phyloP scores from a whole-genome alignment of 208 protist species.

The Trypanosoma mega region DNA sequence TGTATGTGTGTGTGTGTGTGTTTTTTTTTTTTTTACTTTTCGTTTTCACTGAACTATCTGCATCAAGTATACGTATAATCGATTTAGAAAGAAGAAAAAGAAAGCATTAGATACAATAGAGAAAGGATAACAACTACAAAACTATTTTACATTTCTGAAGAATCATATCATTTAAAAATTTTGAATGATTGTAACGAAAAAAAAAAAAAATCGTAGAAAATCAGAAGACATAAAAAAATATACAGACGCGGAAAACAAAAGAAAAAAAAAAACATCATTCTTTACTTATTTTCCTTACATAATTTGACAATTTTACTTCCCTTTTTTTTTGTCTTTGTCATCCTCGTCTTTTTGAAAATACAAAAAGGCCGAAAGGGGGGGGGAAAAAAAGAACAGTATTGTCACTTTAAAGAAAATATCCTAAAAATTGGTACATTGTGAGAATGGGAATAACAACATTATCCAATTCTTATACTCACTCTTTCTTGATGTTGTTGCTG shows the following conservation, averaged over 20 bases:
- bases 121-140: not conserved
- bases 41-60: not conserved
- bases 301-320: too few relatives aligned
- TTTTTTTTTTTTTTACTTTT: too few relatives aligned
- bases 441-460: too few relatives aligned
- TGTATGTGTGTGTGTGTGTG: too few relatives aligned
- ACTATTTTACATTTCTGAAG: not conserved
- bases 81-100: not conserved
- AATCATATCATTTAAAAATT: not conserved
- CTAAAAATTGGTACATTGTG: too few relatives aligned
- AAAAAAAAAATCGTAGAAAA: slow-evolving; percentile 8
- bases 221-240: too few relatives aligned
- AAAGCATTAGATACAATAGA: not conserved
- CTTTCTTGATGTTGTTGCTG: too few relatives aligned
- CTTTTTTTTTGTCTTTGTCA: slow-evolving; percentile 14
- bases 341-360: not conserved
- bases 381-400: too few relatives aligned
- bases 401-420: too few relatives aligned
- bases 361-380: too few relatives aligned
- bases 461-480: too few relatives aligned
- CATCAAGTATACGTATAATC: not conserved
- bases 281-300: slow-evolving; percentile 2
- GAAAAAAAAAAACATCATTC: slow-evolving; percentile 6
- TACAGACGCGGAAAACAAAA: too few relatives aligned
- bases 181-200: not conserved